phyloP scores from a whole-genome alignment of 2,329 filamentous ascomycete genomes.

The Albophoma yamanashiensis region DNA sequence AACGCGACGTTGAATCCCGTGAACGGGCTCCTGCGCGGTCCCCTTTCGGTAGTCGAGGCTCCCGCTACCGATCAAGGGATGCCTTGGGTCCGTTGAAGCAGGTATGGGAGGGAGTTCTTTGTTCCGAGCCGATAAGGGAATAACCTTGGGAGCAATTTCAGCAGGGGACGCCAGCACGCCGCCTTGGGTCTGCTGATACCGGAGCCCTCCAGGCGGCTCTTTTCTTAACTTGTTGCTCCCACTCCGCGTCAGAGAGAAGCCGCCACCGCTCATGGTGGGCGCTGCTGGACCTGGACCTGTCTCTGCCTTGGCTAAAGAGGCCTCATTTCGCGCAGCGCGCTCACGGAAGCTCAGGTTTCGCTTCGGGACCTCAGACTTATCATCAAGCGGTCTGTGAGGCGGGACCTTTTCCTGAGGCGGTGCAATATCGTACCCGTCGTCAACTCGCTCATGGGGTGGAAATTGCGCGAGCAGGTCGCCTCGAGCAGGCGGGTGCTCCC shows the following conservation, averaged over 20 bases:
- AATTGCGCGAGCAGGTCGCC: neutral
- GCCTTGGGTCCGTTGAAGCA: neutral
- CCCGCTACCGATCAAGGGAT: neutral
- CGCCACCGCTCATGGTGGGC: conserved; percentile 16
- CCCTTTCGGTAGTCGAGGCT: neutral
- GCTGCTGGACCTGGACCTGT: conserved; percentile 14
- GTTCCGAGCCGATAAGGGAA: conserved; percentile 13
- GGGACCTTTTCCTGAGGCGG: conserved; percentile 10
- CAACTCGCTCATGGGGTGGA: neutral
- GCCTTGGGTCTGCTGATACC: conserved; percentile 30
- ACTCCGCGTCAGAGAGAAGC: conserved; percentile 30
- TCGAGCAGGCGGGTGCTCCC: neutral
- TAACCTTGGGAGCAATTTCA: conserved; percentile 3
- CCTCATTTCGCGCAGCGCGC: conserved; percentile 35
- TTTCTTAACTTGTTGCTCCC: conserved; percentile 51
- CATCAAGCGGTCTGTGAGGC: conserved; percentile 8
- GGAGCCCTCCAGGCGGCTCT: conserved; percentile 41
- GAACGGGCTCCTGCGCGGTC: neutral
- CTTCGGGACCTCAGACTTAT: conserved; percentile 29
- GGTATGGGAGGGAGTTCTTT: conserved; percentile 22
- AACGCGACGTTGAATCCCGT: conserved; percentile 15
- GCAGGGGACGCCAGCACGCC: neutral
- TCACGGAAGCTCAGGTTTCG: conserved; percentile 53
- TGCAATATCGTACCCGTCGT: conserved; percentile 9
- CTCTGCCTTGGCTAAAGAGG: conserved; percentile 20